These are phyloP conservation scores for Guyanaporus albipodus DNA, from an alignment of 768 basidiomycete species.

Conservation along the genomic window DNA sequence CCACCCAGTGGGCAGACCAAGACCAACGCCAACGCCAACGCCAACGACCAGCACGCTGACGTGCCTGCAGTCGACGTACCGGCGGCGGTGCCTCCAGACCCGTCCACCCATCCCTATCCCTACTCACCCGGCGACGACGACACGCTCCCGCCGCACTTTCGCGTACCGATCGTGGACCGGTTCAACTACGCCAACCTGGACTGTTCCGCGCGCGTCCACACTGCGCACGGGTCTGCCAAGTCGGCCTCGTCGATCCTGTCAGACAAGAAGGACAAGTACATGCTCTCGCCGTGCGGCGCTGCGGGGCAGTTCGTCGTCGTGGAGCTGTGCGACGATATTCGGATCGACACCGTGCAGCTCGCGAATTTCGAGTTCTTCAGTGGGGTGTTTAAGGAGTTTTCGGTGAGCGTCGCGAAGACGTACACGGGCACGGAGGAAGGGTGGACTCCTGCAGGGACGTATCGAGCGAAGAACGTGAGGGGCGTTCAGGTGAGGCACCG, in stretches of 20 bases:
- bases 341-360: slow-evolving; percentile 93
- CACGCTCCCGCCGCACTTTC: slow-evolving; percentile 54
- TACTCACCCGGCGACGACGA: no score
- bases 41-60: slow-evolving; percentile 3
- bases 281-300: slow-evolving; percentile 86
- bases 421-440: slow-evolving; percentile 56
- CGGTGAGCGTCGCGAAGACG: slow-evolving; percentile 82
- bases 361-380: slow-evolving; percentile 99
- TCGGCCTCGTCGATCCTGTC: slow-evolving; percentile 81
- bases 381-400: slow-evolving; percentile 91
- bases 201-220: slow-evolving; percentile 91
- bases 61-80: slow-evolving; percentile 3
- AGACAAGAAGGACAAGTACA: slow-evolving; percentile 89
- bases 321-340: slow-evolving; percentile 96
- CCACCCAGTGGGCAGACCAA: slow-evolving; percentile 4
- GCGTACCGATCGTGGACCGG: slow-evolving; percentile 74
- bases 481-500: slow-evolving; percentile 86
- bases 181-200: slow-evolving; percentile 95
- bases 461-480: slow-evolving; percentile 83
- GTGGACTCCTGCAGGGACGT: slow-evolving; percentile 74
- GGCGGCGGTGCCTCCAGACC: no score
- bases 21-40: not conserved
- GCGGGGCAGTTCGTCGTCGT: slow-evolving; percentile 77
- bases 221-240: slow-evolving; percentile 75
- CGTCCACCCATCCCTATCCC: no score